Evolutionary conservation across 192 early-diverging fungal genomes (phyloP), one percentile per base, ranked within the genome.

Genomic region (Umbelopsis vinacea): DNA sequence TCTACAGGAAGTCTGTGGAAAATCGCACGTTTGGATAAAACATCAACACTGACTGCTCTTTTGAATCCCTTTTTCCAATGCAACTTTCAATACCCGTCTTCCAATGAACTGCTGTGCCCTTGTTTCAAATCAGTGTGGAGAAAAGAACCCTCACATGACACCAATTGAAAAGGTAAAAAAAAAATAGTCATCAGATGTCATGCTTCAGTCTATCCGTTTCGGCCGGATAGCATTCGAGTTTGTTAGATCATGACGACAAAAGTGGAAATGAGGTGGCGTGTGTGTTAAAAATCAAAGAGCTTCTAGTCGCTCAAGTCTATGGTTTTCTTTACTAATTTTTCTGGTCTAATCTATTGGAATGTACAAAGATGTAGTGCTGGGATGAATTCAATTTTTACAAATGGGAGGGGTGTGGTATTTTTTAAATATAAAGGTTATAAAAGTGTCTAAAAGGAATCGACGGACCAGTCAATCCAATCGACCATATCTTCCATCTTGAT

Each of bases 381-480:
- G 5, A 15, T 15, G 48, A 17, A 50, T 50, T n/a, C 11, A 50
- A 50, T 50, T 50, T 48, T 50, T 50, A 50, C 48, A 50, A 50
- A 50, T 50, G n/a, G 48, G 48, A 1, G 46, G 46, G 4, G 46
- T 15, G 46, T 50, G 48, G 48, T n/a, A 50, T 50, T 17, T 14
- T 22, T 22, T 26, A 54, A 54, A 54, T 24, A 9, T 12, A 6
- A 12, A 14, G 26, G 26, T 10, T 37, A 17, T 19, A 17, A n/a
- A n/a, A 50, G 19, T 50, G 7, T 17, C 48, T 50, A 50, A 50
- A 17, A 63, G 1, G 26, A 63, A 37, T 63, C 57, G 14, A 19
- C 37, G 33, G 57, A 37, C 57, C 57, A 63, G 33, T 63, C 57
- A 17, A 63, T 63, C 57, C 57, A 63, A 11, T 63, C 57, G 26